Percentiles rank a stretch among this genome's conserved stretches.
These are phyloP conservation scores for Rehmannia glutinosa DNA, from an alignment of 257 asterid genomes.

Conservation along the genomic window DNA sequence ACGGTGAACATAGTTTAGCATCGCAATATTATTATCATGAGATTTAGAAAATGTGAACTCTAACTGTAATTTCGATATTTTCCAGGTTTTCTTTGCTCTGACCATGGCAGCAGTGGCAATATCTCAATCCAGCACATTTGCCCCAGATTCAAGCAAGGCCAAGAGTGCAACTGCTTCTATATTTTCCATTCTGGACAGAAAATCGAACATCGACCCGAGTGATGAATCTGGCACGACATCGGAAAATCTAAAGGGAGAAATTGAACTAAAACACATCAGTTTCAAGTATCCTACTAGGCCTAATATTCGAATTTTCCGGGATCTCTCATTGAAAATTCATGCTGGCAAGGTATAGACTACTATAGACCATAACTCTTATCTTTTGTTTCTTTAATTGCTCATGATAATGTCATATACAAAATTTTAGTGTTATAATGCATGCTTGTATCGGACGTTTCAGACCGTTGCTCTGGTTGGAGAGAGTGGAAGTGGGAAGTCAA, in stretches of 20 bases:
- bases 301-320: slow-evolving; percentile 42
- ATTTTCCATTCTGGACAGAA: slow-evolving; percentile 50
- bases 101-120: slow-evolving; percentile 46
- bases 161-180: slow-evolving; percentile 49
- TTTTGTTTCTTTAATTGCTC: no score
- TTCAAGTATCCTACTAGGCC: slow-evolving; percentile 64
- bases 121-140: slow-evolving; percentile 57
- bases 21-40: no score
- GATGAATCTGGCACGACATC: slow-evolving; percentile 47
- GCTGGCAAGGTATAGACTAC: slow-evolving; percentile 46
- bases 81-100: slow-evolving; percentile 62
- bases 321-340: slow-evolving; percentile 42
- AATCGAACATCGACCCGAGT: slow-evolving; percentile 52
- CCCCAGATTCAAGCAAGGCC: slow-evolving; percentile 58
- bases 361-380: not conserved
- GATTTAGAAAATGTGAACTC: no score
- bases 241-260: slow-evolving; percentile 44
- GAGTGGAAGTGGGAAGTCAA: slow-evolving; percentile 82
- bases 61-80: not conserved
- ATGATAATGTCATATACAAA: not conserved
- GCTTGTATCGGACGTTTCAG: slow-evolving; percentile 18
- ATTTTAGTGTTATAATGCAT: not conserved
- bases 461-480: slow-evolving; percentile 75
- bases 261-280: slow-evolving; percentile 43
- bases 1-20: no score